Base-by-base conservation (phyloP, 331 rosid genomes). In the Saraca asoca region DNA sequence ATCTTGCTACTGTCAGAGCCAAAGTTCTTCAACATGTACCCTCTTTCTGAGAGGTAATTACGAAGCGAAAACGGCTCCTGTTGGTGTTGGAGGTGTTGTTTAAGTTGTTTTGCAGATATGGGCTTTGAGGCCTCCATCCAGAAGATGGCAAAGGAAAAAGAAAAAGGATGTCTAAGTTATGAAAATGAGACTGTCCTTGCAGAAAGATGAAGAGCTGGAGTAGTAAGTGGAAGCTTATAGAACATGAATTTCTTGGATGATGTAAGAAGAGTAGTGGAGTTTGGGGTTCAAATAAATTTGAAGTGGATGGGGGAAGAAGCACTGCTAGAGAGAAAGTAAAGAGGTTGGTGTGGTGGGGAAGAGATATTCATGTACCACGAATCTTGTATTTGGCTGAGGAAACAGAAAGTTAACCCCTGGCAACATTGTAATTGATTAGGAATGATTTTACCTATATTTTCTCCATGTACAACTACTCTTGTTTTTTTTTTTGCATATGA, bases 11-110 rank as follows among this genome's bases (percentile, higher is more conserved):
- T 41, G 12, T 19, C 35, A 39, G 58, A 15, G 50, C 11, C 42
- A 17, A 34, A 54, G 62, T 58, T 73, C 48, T 81, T 73, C 70
- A 79, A 64, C 78, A 62, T 49, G 64, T 66, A 78, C 13, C 78
- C 70, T 74, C 78, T 74, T 70, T 81, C 86, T 15, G 55, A 55
- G 71, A 81, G 72, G 70, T 61, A 81, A 53, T 13, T 31, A 15
- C 66, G 58, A 45, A 78, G 6, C 15, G 53, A 70, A 64, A 78
- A 81, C 13, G 83, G 83, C 67, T 81, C 86, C 51, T 78, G 86
- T 48, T 74, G 67, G 19, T 66, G 66, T 41, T 74, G 80, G 64
- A 81, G 86, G 56, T 66, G 58, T n/a, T 81, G 76, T 62, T 64
- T 74, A 2, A 81, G 80, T 69, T 58, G 68, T 59, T 64, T 77